Evolutionary conservation across 2,329 filamentous ascomycete genomes (phyloP).

Genomic region (Emergomyces orientalis): DNA sequence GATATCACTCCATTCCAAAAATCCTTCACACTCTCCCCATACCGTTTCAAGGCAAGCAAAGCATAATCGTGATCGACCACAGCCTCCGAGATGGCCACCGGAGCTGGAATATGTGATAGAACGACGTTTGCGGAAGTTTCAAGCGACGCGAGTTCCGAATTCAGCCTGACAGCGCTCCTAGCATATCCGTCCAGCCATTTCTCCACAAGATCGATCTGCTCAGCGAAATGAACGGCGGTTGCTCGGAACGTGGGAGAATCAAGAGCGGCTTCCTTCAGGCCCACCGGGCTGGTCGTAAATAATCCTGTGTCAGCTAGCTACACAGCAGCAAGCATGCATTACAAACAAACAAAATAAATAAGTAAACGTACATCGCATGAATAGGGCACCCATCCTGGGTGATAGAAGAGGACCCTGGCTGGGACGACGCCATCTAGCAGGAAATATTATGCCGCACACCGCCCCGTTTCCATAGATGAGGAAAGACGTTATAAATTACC

Average conservation of each 20-base stretch:
- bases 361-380: constrained; percentile 36
- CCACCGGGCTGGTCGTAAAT: constrained; percentile 55
- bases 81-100: constrained; percentile 65
- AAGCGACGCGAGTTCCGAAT: constrained; percentile 58
- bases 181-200: constrained; percentile 76
- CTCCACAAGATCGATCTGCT: constrained; percentile 85
- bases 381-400: constrained; percentile 38
- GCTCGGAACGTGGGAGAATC: constrained; percentile 95
- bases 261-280: constrained; percentile 86
- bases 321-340: neutral
- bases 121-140: constrained; percentile 73
- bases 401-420: constrained; percentile 29
- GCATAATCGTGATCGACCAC: constrained; percentile 94
- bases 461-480: constrained; percentile 5
- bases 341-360: neutral
- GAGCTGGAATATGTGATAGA: constrained; percentile 65
- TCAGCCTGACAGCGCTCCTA: constrained; percentile 52
- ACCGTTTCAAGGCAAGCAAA: constrained; percentile 71
- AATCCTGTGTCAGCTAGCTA: constrained; percentile 12
- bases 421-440: constrained; percentile 31
- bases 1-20: constrained; percentile 72
- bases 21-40: constrained; percentile 76
- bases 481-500: neutral
- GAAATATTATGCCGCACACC: constrained; percentile 17
- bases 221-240: constrained; percentile 72